These are phyloP conservation scores for Irpex lacteus DNA, from an alignment of 1,284 basidiomycete genomes.

Conservation along the genomic window DNA sequence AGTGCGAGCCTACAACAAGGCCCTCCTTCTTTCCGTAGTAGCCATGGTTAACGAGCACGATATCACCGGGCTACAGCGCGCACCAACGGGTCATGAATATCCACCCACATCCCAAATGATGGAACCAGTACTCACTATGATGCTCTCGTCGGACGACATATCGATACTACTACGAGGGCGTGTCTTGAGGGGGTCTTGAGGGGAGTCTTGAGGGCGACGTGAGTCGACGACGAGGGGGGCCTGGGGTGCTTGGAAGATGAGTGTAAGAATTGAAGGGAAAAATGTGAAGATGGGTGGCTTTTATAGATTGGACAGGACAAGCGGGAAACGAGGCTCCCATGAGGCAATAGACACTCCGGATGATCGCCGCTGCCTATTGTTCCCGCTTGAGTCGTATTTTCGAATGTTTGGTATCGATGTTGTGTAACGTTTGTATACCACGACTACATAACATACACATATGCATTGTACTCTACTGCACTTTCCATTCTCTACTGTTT, in stretches of 20 bases:
- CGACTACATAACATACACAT: neutral
- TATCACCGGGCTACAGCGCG: conserved; percentile 61
- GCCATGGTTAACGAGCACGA: conserved; percentile 71
- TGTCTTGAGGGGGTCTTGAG: conserved; percentile 13
- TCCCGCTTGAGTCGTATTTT: conserved; percentile 1
- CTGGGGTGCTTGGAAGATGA: conserved; percentile 13
- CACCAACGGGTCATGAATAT: no score
- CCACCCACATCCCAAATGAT: no score
- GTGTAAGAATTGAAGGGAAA: conserved; percentile 16
- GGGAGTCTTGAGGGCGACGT: conserved; percentile 9
- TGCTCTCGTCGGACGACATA: conserved; percentile 19
- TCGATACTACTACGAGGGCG: neutral
- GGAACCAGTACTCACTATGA: conserved; percentile 10
- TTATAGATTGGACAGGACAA: conserved; percentile 44
- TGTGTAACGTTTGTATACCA: neutral
- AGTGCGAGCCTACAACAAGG: conserved; percentile 69
- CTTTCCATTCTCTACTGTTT: no score
- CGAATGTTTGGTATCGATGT: neutral
- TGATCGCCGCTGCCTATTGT: conserved; percentile 15
- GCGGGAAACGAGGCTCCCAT: conserved; percentile 38
- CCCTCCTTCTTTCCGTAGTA: conserved; percentile 64
- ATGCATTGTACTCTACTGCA: no score
- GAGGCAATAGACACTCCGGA: conserved; percentile 33
- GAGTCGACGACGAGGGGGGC: conserved; percentile 15
- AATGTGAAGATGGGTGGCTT: conserved; percentile 26